A percentile compares a stretch with the other conserved stretches of the same genome.
These are phyloP conservation scores for Citrus sp. DNA, from an alignment of 345 rosid species.

Conservation along the genomic window DNA sequence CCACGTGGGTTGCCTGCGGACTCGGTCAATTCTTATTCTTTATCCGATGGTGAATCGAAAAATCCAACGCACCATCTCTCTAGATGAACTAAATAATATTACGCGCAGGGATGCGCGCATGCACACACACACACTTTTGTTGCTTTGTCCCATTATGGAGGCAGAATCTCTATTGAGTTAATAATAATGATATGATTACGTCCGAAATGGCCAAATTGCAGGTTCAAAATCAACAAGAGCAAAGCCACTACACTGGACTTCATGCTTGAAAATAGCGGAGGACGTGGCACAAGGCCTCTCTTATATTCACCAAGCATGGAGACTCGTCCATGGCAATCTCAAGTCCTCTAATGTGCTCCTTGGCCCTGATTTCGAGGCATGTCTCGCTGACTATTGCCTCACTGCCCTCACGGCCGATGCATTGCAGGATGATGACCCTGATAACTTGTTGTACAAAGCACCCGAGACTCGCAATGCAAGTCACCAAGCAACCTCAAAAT, in stretches of 20 bases:
- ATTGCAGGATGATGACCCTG: constrained; percentile 28
- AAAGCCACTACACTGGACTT: constrained; percentile 94
- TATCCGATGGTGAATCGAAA: background rate
- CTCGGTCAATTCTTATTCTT: background rate
- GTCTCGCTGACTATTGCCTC: constrained; percentile 76
- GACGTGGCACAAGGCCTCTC: constrained; percentile 93
- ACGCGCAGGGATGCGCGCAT: background rate
- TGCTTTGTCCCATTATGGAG: background rate
- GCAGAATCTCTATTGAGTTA: background rate
- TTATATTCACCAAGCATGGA: constrained; percentile 95
- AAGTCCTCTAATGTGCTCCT: constrained; percentile 81
- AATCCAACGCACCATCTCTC: background rate
- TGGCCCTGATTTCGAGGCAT: constrained; percentile 90
- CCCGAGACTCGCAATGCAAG: constrained; percentile 47
- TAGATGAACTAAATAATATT: background rate
- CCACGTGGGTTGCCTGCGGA: background rate
- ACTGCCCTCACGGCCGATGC: constrained; percentile 36
- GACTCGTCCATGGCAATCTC: constrained; percentile 88
- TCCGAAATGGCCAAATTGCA: constrained; percentile 23
- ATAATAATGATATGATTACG: background rate
- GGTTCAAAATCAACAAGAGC: constrained; percentile 81
- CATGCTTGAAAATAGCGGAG: constrained; percentile 86
- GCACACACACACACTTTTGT: background rate
- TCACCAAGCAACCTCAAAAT: constrained; percentile 48
- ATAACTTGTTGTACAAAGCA: constrained; percentile 43